Base-by-base conservation (phyloP, 2,329 filamentous ascomycete genomes). In the Fusarium gaditjirri region DNA sequence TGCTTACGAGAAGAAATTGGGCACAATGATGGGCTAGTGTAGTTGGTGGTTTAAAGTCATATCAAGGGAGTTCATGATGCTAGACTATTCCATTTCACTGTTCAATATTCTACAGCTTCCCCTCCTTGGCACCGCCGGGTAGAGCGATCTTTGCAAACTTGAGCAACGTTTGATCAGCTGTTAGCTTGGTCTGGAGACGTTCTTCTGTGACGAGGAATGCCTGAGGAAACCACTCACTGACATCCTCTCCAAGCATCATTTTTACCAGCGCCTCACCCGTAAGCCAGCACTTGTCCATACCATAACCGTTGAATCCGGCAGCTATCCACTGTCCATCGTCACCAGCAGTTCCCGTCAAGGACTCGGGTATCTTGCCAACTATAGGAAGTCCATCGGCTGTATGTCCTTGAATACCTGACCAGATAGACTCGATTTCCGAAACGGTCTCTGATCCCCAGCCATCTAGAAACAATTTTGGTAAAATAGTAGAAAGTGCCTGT, bases 231-330 rank as follows among this genome's bases (percentile, higher is more conserved):
- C 73, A 80, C 9, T 43, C 70, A 4, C 55, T 66, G 49, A 53
- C 33, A 39, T 53, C 74, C 17, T 76, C 68, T 0, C 72, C 75
- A 3, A 78, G 52, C 10, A 79, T 62, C 73, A 78, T 77, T 10
- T 71, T 73, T 0, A 68, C 76, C 41, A 80, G 55, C 1, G 85
- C 85, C 27, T 80, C 80, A 1, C 85, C 86, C 29, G 80, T 84
- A 6, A 85, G 80, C 85, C 85, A 87, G 7, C 84, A 84, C 76
- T 83, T 84, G 6, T 83, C 82, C 85, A 87, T 87, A 6, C 86
- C 86, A 25, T 86, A 84, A 10, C 85, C 85, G 44, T 78, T 81
- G 68, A 84, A 87, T 0, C 84, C 86, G 0, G 84, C 85, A 7
- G 83, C 79, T 16, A 87, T 81, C 85, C 85, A 88, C 70, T 88